Percentiles rank a stretch among this genome's conserved stretches.
Conservation (phyloP, 768 basidiomycete genomes). For the Trametes villosa region DNA sequence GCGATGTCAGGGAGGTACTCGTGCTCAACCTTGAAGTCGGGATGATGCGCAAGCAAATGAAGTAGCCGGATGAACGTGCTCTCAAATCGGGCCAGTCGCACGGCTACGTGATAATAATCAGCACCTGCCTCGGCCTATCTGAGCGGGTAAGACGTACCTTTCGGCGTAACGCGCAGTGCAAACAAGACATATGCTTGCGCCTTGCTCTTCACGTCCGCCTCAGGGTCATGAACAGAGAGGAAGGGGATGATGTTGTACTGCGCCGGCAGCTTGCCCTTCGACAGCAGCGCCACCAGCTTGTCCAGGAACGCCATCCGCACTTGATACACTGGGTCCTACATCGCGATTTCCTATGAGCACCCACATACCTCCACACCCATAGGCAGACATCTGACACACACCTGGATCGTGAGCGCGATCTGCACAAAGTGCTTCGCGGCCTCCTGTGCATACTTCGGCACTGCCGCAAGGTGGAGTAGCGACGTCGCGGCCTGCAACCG, state of each 20-base stretch:
- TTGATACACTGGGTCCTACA: conserved; percentile 84
- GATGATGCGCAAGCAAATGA: conserved; percentile 91
- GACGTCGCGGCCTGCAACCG: conserved; percentile 83
- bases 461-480: conserved; percentile 73
- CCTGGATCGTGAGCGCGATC: conserved; percentile 79
- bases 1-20: conserved; percentile 79
- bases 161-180: conserved; percentile 49
- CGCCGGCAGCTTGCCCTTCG: conserved; percentile 63
- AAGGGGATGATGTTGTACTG: conserved; percentile 86
- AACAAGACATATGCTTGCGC: conserved; percentile 60
- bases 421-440: conserved; percentile 66
- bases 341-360: neutral
- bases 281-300: conserved; percentile 72
- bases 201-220: conserved; percentile 72
- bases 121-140: neutral
- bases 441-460: conserved; percentile 57
- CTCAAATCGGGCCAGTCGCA: conserved; percentile 74
- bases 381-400: conserved; percentile 39
- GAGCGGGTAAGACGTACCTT: conserved; percentile 39
- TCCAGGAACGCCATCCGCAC: conserved; percentile 79
- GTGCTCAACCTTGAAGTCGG: conserved; percentile 75
- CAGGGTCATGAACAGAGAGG: conserved; percentile 90
- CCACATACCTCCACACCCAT: no score
- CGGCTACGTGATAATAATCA: conserved; percentile 38
- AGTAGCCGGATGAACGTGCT: conserved; percentile 84